Evolutionary conservation across 345 rosid species (phyloP), one percentile per base, ranked within the genome.

Genomic region (Ceriops decandra): DNA sequence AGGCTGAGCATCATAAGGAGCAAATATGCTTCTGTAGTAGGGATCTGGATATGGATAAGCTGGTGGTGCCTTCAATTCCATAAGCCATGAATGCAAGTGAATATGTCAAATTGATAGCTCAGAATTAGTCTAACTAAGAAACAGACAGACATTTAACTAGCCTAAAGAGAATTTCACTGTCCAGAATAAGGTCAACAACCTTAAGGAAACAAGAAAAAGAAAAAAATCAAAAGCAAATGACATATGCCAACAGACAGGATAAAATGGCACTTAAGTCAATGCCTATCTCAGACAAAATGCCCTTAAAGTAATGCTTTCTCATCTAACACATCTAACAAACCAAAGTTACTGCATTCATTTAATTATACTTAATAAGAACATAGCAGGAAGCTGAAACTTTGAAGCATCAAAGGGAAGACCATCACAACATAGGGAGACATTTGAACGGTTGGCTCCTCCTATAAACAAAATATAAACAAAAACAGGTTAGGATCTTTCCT

Each of bases 11-110:
- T 90, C 89, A 76, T 81, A 87, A 27, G 93, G 95, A 76, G 96
- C 89, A 82, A 95, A 91, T 74, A 95, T 85, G 77, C 96, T 95
- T 82, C 96, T 84, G 70, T 88, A 91, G 70, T 91, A 95, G 56
- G 96, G 99, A 84, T 91, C 95, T 56, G 95, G 96, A 80, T 87
- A 91, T 5, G 99, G 97, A 77, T 89, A 95, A 61, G 84, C 73
- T 60, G 85, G 83, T 15, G 90, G 89, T 54, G 80, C 90, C 99
- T 95, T 75, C 83, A 79, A 61, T 53, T 36, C 46, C 73, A 81
- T 9, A 76, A 68, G 47, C 77, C 67, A 80, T 64, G 56, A 20
- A 68, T 53, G 57, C 57, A 76, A 64, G 47, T 73, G 22, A 79
- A 70, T 19, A 57, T 21, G 58, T 66, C n/a, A 74, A 68, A 69